phyloP scores from a whole-genome alignment of 345 rosid species.

The Rhodamnia argentea region DNA sequence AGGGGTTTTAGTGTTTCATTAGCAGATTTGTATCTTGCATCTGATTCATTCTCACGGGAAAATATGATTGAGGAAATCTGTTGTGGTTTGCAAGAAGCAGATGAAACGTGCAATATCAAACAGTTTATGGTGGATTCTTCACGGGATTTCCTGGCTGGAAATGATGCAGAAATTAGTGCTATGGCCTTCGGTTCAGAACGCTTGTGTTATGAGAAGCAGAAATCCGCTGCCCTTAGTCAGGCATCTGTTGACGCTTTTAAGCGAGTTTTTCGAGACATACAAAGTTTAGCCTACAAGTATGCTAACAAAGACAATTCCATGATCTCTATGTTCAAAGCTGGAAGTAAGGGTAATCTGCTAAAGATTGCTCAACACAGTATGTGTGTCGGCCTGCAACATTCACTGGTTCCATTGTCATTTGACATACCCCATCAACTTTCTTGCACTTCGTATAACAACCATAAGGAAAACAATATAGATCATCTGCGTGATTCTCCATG shows the following conservation, averaged over 20 bases:
- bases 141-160: slow-evolving; percentile 45
- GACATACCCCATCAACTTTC: slow-evolving; percentile 66
- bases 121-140: slow-evolving; percentile 67
- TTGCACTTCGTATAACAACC: slow-evolving; percentile 60
- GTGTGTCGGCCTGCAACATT: slow-evolving; percentile 82
- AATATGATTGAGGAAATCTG: slow-evolving; percentile 61
- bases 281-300: slow-evolving; percentile 52
- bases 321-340: slow-evolving; percentile 72
- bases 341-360: slow-evolving; percentile 85
- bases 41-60: slow-evolving; percentile 32
- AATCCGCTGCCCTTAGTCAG: slow-evolving; percentile 65
- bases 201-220: slow-evolving; percentile 59
- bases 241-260: slow-evolving; percentile 69
- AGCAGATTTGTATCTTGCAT: slow-evolving; percentile 53
- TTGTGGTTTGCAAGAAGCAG: slow-evolving; percentile 62
- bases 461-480: slow-evolving; percentile 6
- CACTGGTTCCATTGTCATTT: slow-evolving; percentile 70
- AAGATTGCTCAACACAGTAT: slow-evolving; percentile 83
- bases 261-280: slow-evolving; percentile 67
- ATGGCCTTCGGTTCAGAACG: slow-evolving; percentile 24
- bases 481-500: slow-evolving; percentile 11
- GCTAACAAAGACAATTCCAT: slow-evolving; percentile 54
- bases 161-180: slow-evolving; percentile 23
- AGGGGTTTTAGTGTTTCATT: slow-evolving; percentile 84
- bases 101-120: slow-evolving; percentile 42